Base-by-base conservation (phyloP, 75 land plant species). In the Azolla pinnata region DNA sequence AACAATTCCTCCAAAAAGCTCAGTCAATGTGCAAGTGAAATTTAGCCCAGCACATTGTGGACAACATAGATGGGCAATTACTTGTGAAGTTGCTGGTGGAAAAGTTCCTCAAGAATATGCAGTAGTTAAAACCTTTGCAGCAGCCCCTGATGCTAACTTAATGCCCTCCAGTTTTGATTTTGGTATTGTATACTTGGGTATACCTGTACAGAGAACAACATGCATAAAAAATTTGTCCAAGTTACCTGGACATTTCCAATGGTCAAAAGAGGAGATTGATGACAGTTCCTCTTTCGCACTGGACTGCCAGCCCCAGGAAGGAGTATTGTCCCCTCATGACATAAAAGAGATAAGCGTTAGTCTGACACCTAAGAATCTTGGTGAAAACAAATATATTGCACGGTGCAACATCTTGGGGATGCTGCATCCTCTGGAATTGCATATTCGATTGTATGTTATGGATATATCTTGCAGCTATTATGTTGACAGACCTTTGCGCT, bases 21-120 rank as follows among this genome's bases (percentile, higher is more conserved):
- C n/a, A n/a, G n/a, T n/a, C n/a, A n/a, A n/a, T 52, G 54, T 52
- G 24, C 24, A 52, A 23, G 54, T 52, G 24, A 4, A 24, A 14
- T 52, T 18, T 29, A 52, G 28, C 24, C 54, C 54, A 2, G 4
- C 3, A 52, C 5, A 25, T 21, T 52, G 5, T 4, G 54, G 54
- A 3, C 25, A 27, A 2, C 14, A 24, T 24, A 52, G 28, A 27
- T 52, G 54, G 54, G 25, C 54, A 23, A 52, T 52, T 12, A 23
- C 25, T 10, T 52, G 54, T 52, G 54, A 52, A 52, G 29, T 52
- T 19, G 54, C 54, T 19, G 54, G 54, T 52, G 28, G 24, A 26
- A 23, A 24, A 3, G 24, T 29, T 2, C 27, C 12, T 14, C 10
- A 26, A 26, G 29, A 52, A 26, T 52, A 52, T 52, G 54, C 28